These are phyloP conservation scores for Actinomortierella wolfii DNA, from an alignment of 371 early-diverging fungal species.

Conservation along the genomic window DNA sequence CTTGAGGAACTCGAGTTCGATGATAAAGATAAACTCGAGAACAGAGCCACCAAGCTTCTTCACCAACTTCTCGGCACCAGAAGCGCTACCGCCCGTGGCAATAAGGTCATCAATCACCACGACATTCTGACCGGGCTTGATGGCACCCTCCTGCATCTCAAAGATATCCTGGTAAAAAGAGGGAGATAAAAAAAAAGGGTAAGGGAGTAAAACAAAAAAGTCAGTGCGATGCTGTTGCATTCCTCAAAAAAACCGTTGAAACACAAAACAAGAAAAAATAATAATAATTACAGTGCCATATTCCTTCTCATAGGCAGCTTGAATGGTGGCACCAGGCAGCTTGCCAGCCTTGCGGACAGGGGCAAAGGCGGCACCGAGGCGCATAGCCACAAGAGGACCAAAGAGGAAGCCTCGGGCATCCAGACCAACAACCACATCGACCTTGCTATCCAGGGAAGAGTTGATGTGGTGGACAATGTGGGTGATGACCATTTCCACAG, in stretches of 20 bases:
- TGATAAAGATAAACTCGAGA: constrained; percentile 86
- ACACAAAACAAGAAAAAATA: constrained; percentile 1
- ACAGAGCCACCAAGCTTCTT: constrained; percentile 75
- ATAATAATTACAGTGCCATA: constrained; percentile 80
- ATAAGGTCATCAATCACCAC: constrained; percentile 95
- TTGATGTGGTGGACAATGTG: constrained; percentile 86
- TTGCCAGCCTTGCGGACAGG: constrained; percentile 97
- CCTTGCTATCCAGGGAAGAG: constrained; percentile 66
- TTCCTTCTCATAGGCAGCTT: constrained; percentile 88
- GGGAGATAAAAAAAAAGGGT: constrained; percentile 5
- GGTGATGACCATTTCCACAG: constrained; percentile 87
- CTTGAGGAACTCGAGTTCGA: constrained; percentile 86
- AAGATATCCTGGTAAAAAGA: constrained; percentile 71
- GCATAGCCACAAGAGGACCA: constrained; percentile 88
- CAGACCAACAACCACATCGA: constrained; percentile 92
- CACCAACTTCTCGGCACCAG: constrained; percentile 73
- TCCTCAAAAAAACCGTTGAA: background rate
- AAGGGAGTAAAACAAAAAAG: background rate
- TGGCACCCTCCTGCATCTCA: constrained; percentile 86
- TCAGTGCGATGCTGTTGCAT: background rate
- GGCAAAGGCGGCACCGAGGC: constrained; percentile 89
- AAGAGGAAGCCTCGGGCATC: constrained; percentile 94
- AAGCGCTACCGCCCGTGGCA: constrained; percentile 82
- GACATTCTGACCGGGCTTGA: constrained; percentile 85
- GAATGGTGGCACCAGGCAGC: constrained; percentile 82